Base-by-base conservation (phyloP, 768 basidiomycete species). In the Tulasnella calospora region DNA sequence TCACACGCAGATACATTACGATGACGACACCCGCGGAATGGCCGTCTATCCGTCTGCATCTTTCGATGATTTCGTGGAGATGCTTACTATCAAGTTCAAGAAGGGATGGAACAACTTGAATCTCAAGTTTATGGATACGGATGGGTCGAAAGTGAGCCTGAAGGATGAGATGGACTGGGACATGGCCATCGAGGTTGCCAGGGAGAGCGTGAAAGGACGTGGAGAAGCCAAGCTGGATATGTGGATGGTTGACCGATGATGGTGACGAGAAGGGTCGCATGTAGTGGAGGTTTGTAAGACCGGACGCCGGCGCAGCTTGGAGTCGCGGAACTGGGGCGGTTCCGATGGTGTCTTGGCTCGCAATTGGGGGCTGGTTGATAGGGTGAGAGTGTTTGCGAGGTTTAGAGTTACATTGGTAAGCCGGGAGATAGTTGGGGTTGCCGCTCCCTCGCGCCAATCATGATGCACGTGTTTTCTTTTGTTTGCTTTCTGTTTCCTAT, bases 131-230 rank as follows among this genome's bases (percentile, higher is more conserved):
- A 91, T 89, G 82, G 95, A 98, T 83, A 95, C 96, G 83, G 95
- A 97, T 77, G 94, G 93, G 35, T 91, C 90, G 23, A 91, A 90
- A 84, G 90, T 97, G 33, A 90, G 91, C 4, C 85, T 98, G 74
- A 88, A 89, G 40, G 95, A 98, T 82, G 93, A 94, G 81, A 90
- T 91, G 75, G 95, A 96, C 86, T 96, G 90, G 82, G 95, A 96
- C 81, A 89, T 95, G 78, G 95, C 95, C 55, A 90, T 96, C 76
- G 95, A 96, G 85, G 94, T 93, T 1, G 94, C 94, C 12, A 87
- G 92, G 36, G 92, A 91, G 83, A 88, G 85, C 80, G 57, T 61
- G 33, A 36, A 71, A n/a, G 77, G 77, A 69, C 90, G 89, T 82
- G 87, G 91, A 0, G 95, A 95, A 83, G 94, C 95, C 71, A 93